phyloP scores from a whole-genome alignment of 805 yeast genomes.

The Metahyphopichia silvanorum region DNA sequence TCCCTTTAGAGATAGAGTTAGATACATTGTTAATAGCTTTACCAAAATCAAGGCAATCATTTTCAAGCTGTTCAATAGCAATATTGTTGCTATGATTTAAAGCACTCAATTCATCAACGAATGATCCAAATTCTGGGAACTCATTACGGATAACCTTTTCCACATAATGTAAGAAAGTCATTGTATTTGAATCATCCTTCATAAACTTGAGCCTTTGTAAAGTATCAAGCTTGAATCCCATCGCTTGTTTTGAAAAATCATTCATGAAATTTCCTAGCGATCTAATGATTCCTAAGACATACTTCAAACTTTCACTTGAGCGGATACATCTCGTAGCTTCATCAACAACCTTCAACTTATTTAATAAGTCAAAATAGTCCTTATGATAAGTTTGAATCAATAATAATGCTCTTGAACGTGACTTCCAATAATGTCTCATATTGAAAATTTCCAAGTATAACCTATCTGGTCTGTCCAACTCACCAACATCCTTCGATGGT shows the following conservation, averaged over 20 bases:
- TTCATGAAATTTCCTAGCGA: slow-evolving; percentile 97
- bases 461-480: slow-evolving; percentile 84
- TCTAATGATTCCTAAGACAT: slow-evolving; percentile 77
- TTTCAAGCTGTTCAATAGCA: slow-evolving; percentile 75
- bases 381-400: slow-evolving; percentile 68
- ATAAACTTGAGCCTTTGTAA: slow-evolving; percentile 85
- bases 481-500: slow-evolving; percentile 65
- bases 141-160: slow-evolving; percentile 82
- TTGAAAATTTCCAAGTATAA: slow-evolving; percentile 80
- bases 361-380: slow-evolving; percentile 70
- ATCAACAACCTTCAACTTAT: slow-evolving; percentile 68
- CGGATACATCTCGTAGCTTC: slow-evolving; percentile 66
- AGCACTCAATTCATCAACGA: slow-evolving; percentile 68
- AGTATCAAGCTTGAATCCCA: slow-evolving; percentile 89
- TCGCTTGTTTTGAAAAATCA: slow-evolving; percentile 85
- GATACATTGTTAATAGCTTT: slow-evolving; percentile 65
- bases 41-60: slow-evolving; percentile 65
- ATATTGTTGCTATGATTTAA: slow-evolving; percentile 63
- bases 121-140: slow-evolving; percentile 73
- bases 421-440: slow-evolving; percentile 85
- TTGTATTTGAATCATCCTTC: slow-evolving; percentile 82
- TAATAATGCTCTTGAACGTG: slow-evolving; percentile 81
- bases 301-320: slow-evolving; percentile 63
- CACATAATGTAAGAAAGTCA: slow-evolving; percentile 89
- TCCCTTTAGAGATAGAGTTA: slow-evolving; percentile 75